A percentile compares a stretch with the other conserved stretches of the same genome.
Evolutionary conservation across 495 filamentous ascomycete genomes (phyloP).

Genomic region (Hypoxylon subgilvum): DNA sequence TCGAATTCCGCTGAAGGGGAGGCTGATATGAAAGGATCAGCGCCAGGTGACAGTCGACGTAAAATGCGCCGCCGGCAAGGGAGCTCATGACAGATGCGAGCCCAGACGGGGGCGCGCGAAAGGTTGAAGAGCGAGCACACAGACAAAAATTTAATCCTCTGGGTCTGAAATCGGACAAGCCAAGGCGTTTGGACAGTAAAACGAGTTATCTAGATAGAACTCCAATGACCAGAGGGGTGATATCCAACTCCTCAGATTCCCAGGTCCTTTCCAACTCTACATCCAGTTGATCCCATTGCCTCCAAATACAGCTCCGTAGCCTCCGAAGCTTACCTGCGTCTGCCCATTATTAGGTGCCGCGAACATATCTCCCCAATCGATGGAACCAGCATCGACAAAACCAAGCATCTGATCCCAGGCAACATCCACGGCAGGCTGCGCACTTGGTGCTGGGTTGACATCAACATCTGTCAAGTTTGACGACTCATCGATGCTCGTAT

Average conservation of each 20-base stretch:
- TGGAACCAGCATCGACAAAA: conserved; percentile 41
- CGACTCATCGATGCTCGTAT: conserved; percentile 8
- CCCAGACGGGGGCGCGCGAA: conserved; percentile 57
- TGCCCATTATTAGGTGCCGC: conserved; percentile 18
- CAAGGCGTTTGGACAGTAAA: too few species aligned
- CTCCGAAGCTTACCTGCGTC: conserved; percentile 12
- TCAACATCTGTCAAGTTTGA: conserved; percentile 2
- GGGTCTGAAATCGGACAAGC: neutral
- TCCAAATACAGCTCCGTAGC: conserved; percentile 21
- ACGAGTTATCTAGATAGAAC: neutral
- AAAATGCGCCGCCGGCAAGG: conserved; percentile 64
- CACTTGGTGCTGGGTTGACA: neutral
- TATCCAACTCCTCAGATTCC: neutral
- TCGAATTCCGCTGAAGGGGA: conserved; percentile 71
- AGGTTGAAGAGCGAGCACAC: too few species aligned
- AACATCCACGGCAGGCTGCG: conserved; percentile 20
- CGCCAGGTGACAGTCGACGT: conserved; percentile 68
- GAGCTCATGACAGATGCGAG: conserved; percentile 76
- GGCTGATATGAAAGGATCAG: conserved; percentile 80
- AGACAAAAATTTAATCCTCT: too few species aligned
- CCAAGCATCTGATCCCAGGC: conserved; percentile 47
- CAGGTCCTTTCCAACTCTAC: conserved; percentile 5
- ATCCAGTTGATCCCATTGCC: conserved; percentile 32
- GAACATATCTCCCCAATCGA: conserved; percentile 56
- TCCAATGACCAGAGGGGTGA: conserved; percentile 5